phyloP scores from a whole-genome alignment of 352 stramenopile genomes.

The Phytopythium litorale region DNA sequence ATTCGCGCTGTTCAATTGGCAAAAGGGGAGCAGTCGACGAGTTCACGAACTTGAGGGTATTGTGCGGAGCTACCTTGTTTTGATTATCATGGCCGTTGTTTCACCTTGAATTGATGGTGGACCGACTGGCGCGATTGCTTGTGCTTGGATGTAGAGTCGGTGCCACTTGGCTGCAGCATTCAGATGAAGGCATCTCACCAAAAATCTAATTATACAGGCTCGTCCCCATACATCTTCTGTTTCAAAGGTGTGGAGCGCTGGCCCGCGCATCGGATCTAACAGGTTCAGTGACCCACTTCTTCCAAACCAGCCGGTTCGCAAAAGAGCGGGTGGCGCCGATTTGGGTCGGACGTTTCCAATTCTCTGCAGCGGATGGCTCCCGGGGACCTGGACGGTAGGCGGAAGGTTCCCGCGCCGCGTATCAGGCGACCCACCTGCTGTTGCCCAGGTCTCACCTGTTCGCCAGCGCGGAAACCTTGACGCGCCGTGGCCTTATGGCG shows the following conservation, averaged over 20 bases:
- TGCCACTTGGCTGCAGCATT: not conserved
- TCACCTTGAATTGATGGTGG: no score
- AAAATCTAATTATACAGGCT: not conserved
- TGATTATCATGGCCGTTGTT: no score
- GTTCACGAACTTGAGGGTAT: no score
- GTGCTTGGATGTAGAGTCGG: not conserved
- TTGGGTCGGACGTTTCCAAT: not conserved
- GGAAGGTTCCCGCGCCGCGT: not conserved
- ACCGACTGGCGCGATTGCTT: no score
- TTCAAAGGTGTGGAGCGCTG: not conserved
- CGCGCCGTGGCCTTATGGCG: not conserved
- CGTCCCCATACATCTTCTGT: not conserved
- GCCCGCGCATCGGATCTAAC: not conserved
- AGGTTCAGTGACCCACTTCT: not conserved
- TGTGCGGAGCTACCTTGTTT: no score
- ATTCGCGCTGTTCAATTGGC: no score
- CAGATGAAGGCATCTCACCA: not conserved
- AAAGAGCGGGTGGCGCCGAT: not conserved
- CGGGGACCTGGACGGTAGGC: no score
- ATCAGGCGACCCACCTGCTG: not conserved
- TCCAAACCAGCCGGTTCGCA: not conserved
- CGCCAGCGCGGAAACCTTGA: conserved; percentile 1
- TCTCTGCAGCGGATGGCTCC: not conserved
- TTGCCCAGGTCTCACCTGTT: conserved; percentile 1
- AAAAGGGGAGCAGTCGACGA: no score